These are phyloP conservation scores for Sodiomyces alkalinus DNA, from an alignment of 2,329 filamentous ascomycete genomes.

Conservation along the genomic window DNA sequence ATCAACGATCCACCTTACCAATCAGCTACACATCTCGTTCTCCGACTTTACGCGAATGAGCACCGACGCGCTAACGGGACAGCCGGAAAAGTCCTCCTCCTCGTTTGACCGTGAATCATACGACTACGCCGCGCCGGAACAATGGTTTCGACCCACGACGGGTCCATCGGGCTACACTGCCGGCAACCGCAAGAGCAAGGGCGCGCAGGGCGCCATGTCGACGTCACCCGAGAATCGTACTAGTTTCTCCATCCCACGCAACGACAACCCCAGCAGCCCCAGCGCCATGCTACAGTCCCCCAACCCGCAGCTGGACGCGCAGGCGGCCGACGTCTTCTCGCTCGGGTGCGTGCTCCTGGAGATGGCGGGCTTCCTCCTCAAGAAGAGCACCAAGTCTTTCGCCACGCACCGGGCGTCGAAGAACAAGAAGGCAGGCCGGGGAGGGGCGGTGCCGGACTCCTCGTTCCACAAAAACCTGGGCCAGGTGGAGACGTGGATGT, in stretches of 20 bases:
- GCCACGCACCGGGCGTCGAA: slow-evolving; percentile 49
- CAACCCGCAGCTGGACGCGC: slow-evolving; percentile 31
- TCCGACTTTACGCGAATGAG: slow-evolving; percentile 42
- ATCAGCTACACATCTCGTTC: slow-evolving; percentile 50
- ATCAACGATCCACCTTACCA: slow-evolving; percentile 52
- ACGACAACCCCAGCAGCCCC: slow-evolving; percentile 13
- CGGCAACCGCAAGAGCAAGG: slow-evolving; percentile 17
- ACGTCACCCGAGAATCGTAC: slow-evolving; percentile 19
- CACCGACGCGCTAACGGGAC: slow-evolving; percentile 16
- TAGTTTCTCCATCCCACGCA: slow-evolving; percentile 21
- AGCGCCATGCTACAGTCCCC: slow-evolving; percentile 20
- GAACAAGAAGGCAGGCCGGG: slow-evolving; percentile 41
- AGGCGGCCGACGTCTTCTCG: slow-evolving; percentile 57
- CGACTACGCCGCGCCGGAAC: slow-evolving; percentile 59
- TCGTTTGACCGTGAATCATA: slow-evolving; percentile 54
- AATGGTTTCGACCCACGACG: slow-evolving; percentile 29
- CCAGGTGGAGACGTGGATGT: slow-evolving; percentile 56
- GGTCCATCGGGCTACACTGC: no score
- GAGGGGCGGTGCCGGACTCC: slow-evolving; percentile 48
- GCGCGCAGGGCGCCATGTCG: slow-evolving; percentile 16
- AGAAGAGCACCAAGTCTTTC: slow-evolving; percentile 51
- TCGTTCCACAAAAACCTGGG: slow-evolving; percentile 59
- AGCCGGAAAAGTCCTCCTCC: slow-evolving; percentile 20
- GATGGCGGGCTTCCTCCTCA: slow-evolving; percentile 52
- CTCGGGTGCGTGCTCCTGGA: slow-evolving; percentile 60